A percentile compares a stretch with the other conserved stretches of the same genome.
Conservation (phyloP, 306 rosid genomes). For the Canavalia gladiata region DNA sequence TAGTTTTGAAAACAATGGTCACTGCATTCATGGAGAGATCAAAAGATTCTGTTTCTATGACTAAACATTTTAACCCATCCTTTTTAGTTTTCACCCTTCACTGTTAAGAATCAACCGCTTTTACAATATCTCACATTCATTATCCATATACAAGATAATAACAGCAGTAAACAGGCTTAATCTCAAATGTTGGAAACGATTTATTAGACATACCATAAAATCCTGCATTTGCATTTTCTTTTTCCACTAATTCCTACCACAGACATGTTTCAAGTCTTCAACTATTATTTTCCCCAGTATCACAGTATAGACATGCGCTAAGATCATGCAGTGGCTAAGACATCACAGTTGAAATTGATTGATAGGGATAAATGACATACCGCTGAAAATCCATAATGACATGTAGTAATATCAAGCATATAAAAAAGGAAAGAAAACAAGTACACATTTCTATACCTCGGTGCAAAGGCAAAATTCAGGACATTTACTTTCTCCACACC, state of each 20-base stretch:
- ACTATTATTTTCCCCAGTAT: conserved; percentile 37
- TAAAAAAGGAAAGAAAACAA: not conserved
- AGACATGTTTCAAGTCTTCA: not conserved
- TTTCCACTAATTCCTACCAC: not conserved
- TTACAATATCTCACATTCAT: not conserved
- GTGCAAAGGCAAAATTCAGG: conserved; percentile 89
- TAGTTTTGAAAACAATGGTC: not conserved
- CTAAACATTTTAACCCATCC: not conserved
- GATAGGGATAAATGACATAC: not conserved
- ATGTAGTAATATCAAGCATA: conserved; percentile 6
- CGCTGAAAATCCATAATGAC: conserved; percentile 11
- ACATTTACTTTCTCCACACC: conserved; percentile 68
- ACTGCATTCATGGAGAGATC: not conserved
- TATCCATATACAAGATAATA: conserved; percentile 4
- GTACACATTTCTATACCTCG: conserved; percentile 65
- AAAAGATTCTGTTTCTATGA: conserved; percentile 3
- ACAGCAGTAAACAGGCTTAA: conserved; percentile 14
- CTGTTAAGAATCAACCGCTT: not conserved
- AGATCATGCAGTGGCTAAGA: conserved; percentile 25
- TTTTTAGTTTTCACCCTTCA: not conserved
- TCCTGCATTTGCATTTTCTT: not conserved
- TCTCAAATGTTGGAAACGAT: not conserved
- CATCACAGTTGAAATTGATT: conserved; percentile 17
- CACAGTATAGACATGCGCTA: conserved; percentile 32
- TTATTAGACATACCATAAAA: conserved; percentile 26